Evolutionary conservation across 2,329 filamentous ascomycete species (phyloP).

Genomic region (Cladosporium sp.): DNA sequence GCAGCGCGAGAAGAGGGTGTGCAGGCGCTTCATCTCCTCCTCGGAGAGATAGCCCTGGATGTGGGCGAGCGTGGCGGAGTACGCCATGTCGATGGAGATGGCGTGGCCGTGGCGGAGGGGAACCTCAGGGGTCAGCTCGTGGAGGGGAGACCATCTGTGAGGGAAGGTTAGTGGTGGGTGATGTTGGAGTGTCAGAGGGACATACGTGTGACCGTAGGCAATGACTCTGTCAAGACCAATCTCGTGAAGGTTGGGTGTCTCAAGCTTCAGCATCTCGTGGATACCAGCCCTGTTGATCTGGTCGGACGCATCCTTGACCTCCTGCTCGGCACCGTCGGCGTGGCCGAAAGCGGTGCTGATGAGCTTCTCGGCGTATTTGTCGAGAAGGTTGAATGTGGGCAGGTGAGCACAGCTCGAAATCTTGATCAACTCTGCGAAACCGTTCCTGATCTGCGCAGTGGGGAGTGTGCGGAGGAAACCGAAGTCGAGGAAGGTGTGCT

Average conservation of each 20-base stretch:
- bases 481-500: slow-evolving; percentile 68
- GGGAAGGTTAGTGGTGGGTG: slow-evolving; percentile 4
- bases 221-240: slow-evolving; percentile 67
- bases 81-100: slow-evolving; percentile 71
- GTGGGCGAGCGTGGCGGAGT: slow-evolving; percentile 62
- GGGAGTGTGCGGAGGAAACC: slow-evolving; percentile 64
- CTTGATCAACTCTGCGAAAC: slow-evolving; percentile 70
- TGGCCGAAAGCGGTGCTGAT: slow-evolving; percentile 61
- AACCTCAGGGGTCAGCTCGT: slow-evolving; percentile 62
- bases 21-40: slow-evolving; percentile 54
- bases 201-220: slow-evolving; percentile 64
- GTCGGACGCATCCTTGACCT: slow-evolving; percentile 57
- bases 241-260: slow-evolving; percentile 68
- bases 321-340: slow-evolving; percentile 47
- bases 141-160: slow-evolving; percentile 60
- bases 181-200: slow-evolving; percentile 6
- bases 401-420: slow-evolving; percentile 65
- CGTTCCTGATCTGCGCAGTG: slow-evolving; percentile 62
- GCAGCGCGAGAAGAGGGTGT: slow-evolving; percentile 63
- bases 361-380: slow-evolving; percentile 62
- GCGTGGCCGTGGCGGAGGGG: slow-evolving; percentile 67
- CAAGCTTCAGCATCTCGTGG: slow-evolving; percentile 65
- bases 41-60: slow-evolving; percentile 54
- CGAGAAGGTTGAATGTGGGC: slow-evolving; percentile 60
- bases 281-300: slow-evolving; percentile 64